phyloP scores from a whole-genome alignment of 2,329 filamentous ascomycete species.

The Parascedosporium putredinis region DNA sequence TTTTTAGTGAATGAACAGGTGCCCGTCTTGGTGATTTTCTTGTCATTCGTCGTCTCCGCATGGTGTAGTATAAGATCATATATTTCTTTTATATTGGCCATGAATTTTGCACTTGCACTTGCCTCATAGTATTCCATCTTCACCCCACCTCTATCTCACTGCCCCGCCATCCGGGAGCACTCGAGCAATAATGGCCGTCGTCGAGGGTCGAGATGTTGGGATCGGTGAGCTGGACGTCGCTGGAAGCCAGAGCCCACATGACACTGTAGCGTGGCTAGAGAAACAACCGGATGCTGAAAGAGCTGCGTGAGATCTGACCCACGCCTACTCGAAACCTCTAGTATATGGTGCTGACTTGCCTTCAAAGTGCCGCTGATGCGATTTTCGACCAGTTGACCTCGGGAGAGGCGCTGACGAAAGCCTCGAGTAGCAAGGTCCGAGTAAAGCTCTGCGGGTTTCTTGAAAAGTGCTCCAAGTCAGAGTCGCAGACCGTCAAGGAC shows the following conservation, averaged over 20 bases:
- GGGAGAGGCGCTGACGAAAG: conserved; percentile 41
- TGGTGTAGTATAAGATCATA: neutral
- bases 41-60: too few relatives aligned
- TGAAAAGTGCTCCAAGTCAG: conserved; percentile 45
- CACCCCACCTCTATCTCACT: neutral
- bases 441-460: conserved; percentile 52
- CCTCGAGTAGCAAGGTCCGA: conserved; percentile 42
- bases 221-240: neutral
- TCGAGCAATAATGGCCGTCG: neutral
- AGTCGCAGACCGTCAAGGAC: conserved; percentile 26
- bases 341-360: neutral
- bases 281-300: neutral
- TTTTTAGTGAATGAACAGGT: neutral
- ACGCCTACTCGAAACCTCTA: neutral
- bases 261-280: conserved; percentile 1
- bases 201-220: neutral
- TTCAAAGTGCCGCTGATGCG: conserved; percentile 22
- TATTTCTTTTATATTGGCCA: neutral
- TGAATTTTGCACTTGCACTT: neutral
- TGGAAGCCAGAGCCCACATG: neutral
- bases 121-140: neutral
- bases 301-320: neutral
- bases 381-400: conserved; percentile 38
- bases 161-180: neutral
- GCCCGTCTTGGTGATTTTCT: neutral